Percentiles rank a stretch among this genome's conserved stretches.
phyloP scores from a whole-genome alignment of 805 yeast species.

The Pichia californica region DNA sequence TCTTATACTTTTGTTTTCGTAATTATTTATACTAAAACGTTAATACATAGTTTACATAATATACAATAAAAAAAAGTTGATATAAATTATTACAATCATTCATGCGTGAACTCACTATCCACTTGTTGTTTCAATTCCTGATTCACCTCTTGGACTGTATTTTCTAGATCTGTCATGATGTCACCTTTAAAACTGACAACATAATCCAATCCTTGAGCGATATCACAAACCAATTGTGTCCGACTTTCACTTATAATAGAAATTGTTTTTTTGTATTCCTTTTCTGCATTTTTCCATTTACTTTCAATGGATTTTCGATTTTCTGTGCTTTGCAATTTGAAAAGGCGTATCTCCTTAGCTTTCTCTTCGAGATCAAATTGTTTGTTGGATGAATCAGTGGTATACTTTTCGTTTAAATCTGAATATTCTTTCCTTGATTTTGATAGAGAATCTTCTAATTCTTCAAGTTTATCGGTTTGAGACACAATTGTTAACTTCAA shows the following conservation, averaged over 20 bases:
- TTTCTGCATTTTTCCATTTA: constrained; percentile 42
- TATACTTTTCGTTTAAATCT: constrained; percentile 16
- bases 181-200: constrained; percentile 60
- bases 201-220: constrained; percentile 51
- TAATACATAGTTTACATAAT: background rate
- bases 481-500: constrained; percentile 50
- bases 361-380: constrained; percentile 17
- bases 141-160: constrained; percentile 18
- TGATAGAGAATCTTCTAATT: constrained; percentile 46
- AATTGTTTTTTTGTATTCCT: constrained; percentile 45
- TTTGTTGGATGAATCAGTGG: constrained; percentile 13
- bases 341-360: constrained; percentile 14
- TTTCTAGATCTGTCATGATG: constrained; percentile 59
- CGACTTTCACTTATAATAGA: constrained; percentile 42
- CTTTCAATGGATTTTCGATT: constrained; percentile 22
- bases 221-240: constrained; percentile 43
- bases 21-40: background rate
- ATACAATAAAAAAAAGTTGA: too few relatives aligned
- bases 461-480: constrained; percentile 50
- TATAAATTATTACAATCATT: background rate
- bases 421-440: constrained; percentile 12
- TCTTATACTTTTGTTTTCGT: too few relatives aligned
- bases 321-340: constrained; percentile 13
- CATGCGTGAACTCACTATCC: background rate
- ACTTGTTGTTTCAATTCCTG: constrained; percentile 8